phyloP scores from a whole-genome alignment of 768 basidiomycete species.

The Suillus paluster region DNA sequence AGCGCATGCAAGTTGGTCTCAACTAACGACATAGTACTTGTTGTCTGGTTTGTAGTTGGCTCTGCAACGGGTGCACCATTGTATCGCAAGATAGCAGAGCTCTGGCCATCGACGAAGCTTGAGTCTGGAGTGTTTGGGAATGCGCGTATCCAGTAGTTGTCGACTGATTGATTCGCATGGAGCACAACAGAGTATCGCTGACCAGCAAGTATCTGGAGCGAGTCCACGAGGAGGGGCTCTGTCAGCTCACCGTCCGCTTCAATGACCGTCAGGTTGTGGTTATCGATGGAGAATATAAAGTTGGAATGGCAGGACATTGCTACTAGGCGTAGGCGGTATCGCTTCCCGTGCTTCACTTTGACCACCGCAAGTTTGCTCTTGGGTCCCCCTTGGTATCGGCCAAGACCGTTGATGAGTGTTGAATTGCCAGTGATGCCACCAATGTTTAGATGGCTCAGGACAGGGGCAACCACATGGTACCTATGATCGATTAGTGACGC shows the following conservation, averaged over 20 bases:
- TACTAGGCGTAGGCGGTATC: conserved; percentile 61
- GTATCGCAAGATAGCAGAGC: conserved; percentile 58
- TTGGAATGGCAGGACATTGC: conserved; percentile 50
- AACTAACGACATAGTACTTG: conserved; percentile 33
- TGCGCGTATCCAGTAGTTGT: conserved; percentile 63
- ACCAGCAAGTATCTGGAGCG: conserved; percentile 34
- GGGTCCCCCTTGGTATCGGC: conserved; percentile 50
- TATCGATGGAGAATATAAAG: conserved; percentile 50
- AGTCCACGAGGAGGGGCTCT: conserved; percentile 47
- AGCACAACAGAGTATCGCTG: conserved; percentile 53
- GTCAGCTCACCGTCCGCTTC: conserved; percentile 54
- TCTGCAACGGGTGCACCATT: conserved; percentile 47
- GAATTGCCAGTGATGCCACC: conserved; percentile 36
- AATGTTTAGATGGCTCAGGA: conserved; percentile 14
- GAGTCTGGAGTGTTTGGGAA: conserved; percentile 34
- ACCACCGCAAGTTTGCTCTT: conserved; percentile 46
- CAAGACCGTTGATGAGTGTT: conserved; percentile 57
- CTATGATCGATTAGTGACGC: conserved; percentile 41
- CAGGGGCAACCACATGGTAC: conserved; percentile 18
- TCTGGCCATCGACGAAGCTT: conserved; percentile 41
- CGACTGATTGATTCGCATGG: conserved; percentile 47
- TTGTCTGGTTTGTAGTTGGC: conserved; percentile 41
- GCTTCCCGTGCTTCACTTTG: conserved; percentile 41
- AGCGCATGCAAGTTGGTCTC: conserved; percentile 47
- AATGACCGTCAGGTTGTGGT: conserved; percentile 54